Base-by-base conservation (phyloP, 1,139 yeast species). In the Debaryomycetaceae sp. region DNA sequence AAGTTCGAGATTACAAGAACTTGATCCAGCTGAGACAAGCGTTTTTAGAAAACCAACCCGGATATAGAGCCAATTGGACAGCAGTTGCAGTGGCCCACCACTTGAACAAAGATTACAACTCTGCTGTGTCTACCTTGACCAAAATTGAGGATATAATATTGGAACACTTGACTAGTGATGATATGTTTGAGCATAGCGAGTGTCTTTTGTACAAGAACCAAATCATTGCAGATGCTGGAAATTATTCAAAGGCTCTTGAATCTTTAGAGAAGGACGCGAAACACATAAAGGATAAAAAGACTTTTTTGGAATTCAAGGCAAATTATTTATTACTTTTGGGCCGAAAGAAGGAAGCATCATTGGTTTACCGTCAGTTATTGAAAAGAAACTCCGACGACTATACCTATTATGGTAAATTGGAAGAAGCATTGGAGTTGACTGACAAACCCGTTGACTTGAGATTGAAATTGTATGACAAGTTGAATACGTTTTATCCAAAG, bases 1-100 rank as follows among this genome's bases (percentile, higher is more conserved):
- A 92, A 53, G 71, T 74, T 45, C 79, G 96, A 46, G 92, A 87
- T 55, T 88, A 70, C 58, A 78, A 76, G 50, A 74, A 75, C 30
- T 73, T 87, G 49, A 73, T 76, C 6, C 75, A 66, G 14, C 75
- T 92, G 3, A 77, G 98, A 53, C 80, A 79, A 46, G 73, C 74
- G 35, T 81, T 81, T 55, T 73, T 94, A 61, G 87, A 85, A 51
- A 76, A 78, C 33, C 86, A 80, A 51, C 84, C 96, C 9, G 96
- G 95, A 0, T 84, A 79, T 57, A 78, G 97, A 49, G 92, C 94
- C 49, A 85, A 88, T 55, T 94, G 98, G 97, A 86, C 96, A 2
- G 84, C 86, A 0, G 71, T 87, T 41, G 97, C 96, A 0, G 73
- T 87, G 31, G 96, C 97, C 0, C 88, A 86, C 55, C 88, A 87